Conservation (phyloP, 768 basidiomycete genomes). For the Mycena vulgaris region DNA sequence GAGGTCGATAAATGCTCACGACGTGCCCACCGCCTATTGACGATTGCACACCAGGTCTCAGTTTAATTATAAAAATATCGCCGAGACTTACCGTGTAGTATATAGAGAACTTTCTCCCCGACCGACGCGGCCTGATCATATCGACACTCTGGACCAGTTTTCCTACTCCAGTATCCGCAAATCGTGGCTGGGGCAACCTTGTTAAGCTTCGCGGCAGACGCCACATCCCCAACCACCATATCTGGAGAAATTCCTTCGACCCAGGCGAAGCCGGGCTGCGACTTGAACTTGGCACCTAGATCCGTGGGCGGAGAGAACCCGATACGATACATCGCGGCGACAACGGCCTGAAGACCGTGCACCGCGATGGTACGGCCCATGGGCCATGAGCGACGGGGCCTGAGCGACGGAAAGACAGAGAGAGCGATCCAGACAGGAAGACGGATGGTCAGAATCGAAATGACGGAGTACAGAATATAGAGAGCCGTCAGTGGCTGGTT, state of each 20-base stretch:
- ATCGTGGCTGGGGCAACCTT: neutral
- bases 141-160: neutral
- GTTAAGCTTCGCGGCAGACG: neutral
- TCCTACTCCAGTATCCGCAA: neutral
- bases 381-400: conserved; percentile 65
- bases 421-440: conserved; percentile 64
- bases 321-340: conserved; percentile 52
- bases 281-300: conserved; percentile 58
- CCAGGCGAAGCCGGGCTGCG: neutral
- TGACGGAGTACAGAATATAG: conserved; percentile 60
- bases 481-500: conserved; percentile 66
- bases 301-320: conserved; percentile 70
- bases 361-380: conserved; percentile 53
- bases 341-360: conserved; percentile 43
- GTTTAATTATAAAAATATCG: too few relatives aligned
- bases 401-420: conserved; percentile 55
- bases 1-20: neutral
- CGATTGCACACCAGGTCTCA: neutral
- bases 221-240: too few relatives aligned
- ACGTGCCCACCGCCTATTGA: neutral
- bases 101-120: neutral
- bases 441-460: conserved; percentile 55
- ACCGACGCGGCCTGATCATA: neutral
- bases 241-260: neutral
- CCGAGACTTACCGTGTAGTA: neutral